Conservation (phyloP, 192 early-diverging fungal species). For the Powellomyces hirtus region DNA sequence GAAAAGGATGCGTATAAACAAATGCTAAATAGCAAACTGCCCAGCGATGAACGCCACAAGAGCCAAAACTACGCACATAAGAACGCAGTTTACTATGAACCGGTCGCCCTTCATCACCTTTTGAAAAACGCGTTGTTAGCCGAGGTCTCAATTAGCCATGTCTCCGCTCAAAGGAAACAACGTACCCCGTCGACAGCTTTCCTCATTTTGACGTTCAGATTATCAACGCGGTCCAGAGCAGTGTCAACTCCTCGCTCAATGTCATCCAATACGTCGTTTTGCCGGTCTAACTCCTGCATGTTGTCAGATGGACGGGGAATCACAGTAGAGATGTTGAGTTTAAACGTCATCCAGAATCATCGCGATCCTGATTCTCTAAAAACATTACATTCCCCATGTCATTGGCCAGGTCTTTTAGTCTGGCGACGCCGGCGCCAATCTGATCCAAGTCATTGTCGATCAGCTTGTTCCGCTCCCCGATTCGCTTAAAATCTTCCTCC, state of each 20-base stretch:
- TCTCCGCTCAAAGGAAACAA: too few relatives aligned
- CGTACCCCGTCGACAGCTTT: conserved; percentile 53
- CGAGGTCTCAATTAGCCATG: too few relatives aligned
- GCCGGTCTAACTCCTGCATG: conserved; percentile 60
- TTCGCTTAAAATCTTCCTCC: conserved; percentile 57
- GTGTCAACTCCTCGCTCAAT: conserved; percentile 57
- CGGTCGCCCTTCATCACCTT: conserved; percentile 66
- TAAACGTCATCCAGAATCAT: too few relatives aligned
- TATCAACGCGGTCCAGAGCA: conserved; percentile 56
- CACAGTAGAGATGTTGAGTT: too few relatives aligned
- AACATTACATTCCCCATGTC: conserved; percentile 57
- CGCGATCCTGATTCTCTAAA: too few relatives aligned
- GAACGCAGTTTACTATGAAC: conserved; percentile 61
- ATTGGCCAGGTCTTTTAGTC: conserved; percentile 53
- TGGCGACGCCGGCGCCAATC: conserved; percentile 49
- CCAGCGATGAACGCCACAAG: conserved; percentile 56
- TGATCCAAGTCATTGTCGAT: conserved; percentile 58
- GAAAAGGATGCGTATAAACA: too few relatives aligned
- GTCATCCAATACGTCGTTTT: conserved; percentile 54
- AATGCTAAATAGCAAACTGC: too few relatives aligned
- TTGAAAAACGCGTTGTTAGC: not conserved
- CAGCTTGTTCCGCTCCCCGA: conserved; percentile 50
- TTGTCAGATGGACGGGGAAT: too few relatives aligned
- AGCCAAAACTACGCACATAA: conserved; percentile 56
- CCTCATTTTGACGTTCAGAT: conserved; percentile 56